Base-by-base conservation (phyloP, 352 stramenopile genomes). In the Albugo candida region DNA sequence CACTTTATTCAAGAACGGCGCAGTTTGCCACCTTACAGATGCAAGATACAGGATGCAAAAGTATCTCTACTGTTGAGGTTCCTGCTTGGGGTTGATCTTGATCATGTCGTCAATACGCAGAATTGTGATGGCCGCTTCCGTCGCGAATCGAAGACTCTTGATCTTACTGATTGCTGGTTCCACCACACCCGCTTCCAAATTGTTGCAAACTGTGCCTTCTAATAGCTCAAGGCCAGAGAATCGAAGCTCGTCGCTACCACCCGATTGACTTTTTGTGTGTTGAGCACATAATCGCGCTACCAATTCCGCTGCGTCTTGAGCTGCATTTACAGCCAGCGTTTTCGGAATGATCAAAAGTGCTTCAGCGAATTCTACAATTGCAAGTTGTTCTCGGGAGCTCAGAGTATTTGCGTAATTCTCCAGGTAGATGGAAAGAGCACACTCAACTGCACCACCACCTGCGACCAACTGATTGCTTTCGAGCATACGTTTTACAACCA, bases 121-220 rank as follows among this genome's bases (percentile, higher is more conserved):
- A 76, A 99, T 99, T 34, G 95, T 99, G 70, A 99, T 98, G 41
- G 95, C 95, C 34, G 95, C 95, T 56, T 99, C 96, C 5, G 93
- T 98, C 16, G 96, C 96, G 76, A 99, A 99, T 56, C 95, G 79
- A 53, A 99, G 69, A 62, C 81, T 97, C 72, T 99, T 99, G 68
- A 99, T 97, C 78, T 99, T 99, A 59, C 88, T 98, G 56, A 99
- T 99, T 48, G 96, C 95, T 16, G 96, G 96, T 75, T 99, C 96
- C 13, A 99, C 81, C n/a, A 99, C 95, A 51, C 93, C 95, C 17
- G 84, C 89, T 18, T 72, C 73, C 35, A 99, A 72, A 68, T 98
- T 99, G 70, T 99, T 73, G 46, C 89, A 78, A 51, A 98, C 92
- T 27, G 66, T 73, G 42, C 96, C 96, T 24, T 96, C 72, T 4